These are phyloP conservation scores for Peltaster fructicola DNA, from an alignment of 2,329 filamentous ascomycete species.

Conservation along the genomic window DNA sequence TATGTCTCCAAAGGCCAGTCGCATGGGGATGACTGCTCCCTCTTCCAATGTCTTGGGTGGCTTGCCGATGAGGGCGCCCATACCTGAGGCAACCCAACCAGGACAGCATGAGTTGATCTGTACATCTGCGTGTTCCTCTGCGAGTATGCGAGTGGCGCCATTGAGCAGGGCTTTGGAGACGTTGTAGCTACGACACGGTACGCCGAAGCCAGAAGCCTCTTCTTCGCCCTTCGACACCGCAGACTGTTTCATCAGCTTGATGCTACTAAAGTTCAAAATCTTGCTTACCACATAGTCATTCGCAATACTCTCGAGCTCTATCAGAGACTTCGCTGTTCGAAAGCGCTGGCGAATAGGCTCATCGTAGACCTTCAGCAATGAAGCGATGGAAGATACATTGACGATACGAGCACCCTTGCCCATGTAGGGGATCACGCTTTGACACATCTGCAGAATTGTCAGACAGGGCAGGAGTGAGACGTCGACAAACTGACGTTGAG, in stretches of 20 bases:
- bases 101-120: conserved; percentile 22
- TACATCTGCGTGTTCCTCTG: conserved; percentile 12
- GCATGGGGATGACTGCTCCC: conserved; percentile 19
- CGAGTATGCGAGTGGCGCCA: conserved; percentile 17
- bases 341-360: conserved; percentile 11
- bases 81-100: conserved; percentile 21
- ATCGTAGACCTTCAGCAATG: conserved; percentile 15
- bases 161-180: conserved; percentile 21
- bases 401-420: conserved; percentile 18
- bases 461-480: neutral
- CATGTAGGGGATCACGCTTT: conserved; percentile 16
- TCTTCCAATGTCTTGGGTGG: conserved; percentile 20
- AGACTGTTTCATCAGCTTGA: neutral
- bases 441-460: conserved; percentile 13
- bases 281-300: conserved; percentile 13
- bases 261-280: neutral
- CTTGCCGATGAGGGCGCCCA: conserved; percentile 17
- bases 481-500: conserved; percentile 13
- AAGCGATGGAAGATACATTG: conserved; percentile 19
- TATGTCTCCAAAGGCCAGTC: conserved; percentile 20
- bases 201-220: conserved; percentile 13
- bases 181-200: conserved; percentile 14
- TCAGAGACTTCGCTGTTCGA: conserved; percentile 7
- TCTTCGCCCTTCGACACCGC: conserved; percentile 7
- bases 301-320: conserved; percentile 15